Evolutionary conservation across 2,329 filamentous ascomycete species (phyloP), one percentile per base, ranked within the genome.

Genomic region (Botrytis elliptica): DNA sequence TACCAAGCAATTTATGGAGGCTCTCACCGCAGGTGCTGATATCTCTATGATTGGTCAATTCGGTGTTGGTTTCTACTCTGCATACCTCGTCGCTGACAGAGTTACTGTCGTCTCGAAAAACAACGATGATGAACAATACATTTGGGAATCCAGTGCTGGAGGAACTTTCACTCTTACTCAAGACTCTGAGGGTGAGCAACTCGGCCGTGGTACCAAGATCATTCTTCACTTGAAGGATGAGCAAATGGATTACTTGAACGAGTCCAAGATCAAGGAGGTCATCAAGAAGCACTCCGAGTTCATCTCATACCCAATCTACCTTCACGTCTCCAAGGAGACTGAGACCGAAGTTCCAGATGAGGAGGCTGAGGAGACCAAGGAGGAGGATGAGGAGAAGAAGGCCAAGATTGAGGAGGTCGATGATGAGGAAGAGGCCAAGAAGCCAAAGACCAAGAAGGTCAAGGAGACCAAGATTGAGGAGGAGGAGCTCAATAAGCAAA

Each of bases 201-300:
- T 99, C 78, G 95, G 95, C 84, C 95, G 96, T 82, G 96, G 96
- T 84, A 97, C 94, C 85, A 95, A 97, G 91, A 97, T 99, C 84
- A 91, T 98, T 85, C 94, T 99, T 76, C 93, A 98, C 89, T 89
- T 99, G 83, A 99, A 99, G 93, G 96, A 99, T 81, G 96, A 99
- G 91, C 96, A 99, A 90, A 89, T 88, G 78, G 96, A 98, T 85
- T 99, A 97, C 91, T 89, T 98, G 80, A 97, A 98, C 86, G 96
- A 99, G 92, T 89, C 89, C 89, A 96, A 95, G 90, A 92, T 99
- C 89, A 99, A 99, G 93, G 96, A 99, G 90, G 95, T 99, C 79
- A 95, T 99, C 89, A 98, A 98, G 94, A 99, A 99, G 93, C 96
- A 99, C 93, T 98, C 96, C 84, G 96, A 99, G 89, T 99, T 99